phyloP scores from a whole-genome alignment of 177 flowering plant species.

The Vitis hybrid region DNA sequence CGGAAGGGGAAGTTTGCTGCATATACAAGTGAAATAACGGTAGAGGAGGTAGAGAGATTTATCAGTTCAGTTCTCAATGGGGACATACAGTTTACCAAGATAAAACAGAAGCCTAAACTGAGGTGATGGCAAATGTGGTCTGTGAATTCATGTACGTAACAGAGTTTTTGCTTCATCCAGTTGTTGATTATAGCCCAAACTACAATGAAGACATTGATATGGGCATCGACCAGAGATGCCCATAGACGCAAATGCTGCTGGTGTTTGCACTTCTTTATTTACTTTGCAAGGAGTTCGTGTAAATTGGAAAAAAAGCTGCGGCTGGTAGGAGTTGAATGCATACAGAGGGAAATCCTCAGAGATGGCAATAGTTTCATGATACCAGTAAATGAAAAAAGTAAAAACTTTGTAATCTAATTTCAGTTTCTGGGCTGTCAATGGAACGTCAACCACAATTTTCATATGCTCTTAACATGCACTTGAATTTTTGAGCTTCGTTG shows the following conservation, averaged over 20 bases:
- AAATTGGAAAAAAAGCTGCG: no score
- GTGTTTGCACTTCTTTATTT: neutral
- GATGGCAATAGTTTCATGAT: no score
- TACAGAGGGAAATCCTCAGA: no score
- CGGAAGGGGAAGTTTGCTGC: constrained; percentile 68
- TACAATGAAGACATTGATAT: neutral
- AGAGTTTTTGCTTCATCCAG: neutral
- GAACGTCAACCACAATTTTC: no score
- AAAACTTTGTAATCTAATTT: no score
- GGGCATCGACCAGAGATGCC: neutral
- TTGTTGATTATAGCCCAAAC: neutral
- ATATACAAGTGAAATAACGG: constrained; percentile 37
- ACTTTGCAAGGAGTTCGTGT: neutral
- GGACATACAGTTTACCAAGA: constrained; percentile 64
- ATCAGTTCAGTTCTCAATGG: constrained; percentile 73
- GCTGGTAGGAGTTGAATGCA: no score
- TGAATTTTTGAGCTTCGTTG: no score
- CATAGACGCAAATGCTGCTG: neutral
- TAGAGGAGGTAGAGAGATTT: constrained; percentile 69
- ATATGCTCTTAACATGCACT: no score
- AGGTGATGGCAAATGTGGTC: constrained; percentile 22
- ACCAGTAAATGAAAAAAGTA: no score
- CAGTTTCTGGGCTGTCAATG: no score
- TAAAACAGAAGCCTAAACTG: constrained; percentile 55
- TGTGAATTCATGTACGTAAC: neutral